phyloP scores from a whole-genome alignment of 768 basidiomycete genomes.

The Hemileccinum impolitum region DNA sequence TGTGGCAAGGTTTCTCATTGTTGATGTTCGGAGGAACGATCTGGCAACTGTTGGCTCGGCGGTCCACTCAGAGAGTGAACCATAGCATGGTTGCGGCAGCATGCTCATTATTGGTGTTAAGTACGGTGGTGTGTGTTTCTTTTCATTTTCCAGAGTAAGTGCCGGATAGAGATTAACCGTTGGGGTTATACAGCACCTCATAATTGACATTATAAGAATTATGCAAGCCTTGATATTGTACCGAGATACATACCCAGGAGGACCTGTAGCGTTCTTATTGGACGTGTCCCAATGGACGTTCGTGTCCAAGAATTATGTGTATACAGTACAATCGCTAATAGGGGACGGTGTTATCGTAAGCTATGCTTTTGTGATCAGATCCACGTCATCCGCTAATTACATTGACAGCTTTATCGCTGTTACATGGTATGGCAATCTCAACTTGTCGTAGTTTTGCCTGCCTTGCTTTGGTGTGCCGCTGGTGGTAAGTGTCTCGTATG shows the following conservation, averaged over 20 bases:
- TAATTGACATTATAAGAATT: slow-evolving; percentile 11
- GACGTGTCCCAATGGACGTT: slow-evolving; percentile 20
- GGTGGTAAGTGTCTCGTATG: slow-evolving; percentile 7
- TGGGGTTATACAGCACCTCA: slow-evolving; percentile 10
- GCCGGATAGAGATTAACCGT: not conserved
- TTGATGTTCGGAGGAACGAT: slow-evolving; percentile 30
- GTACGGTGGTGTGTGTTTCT: slow-evolving; percentile 17
- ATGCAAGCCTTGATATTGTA: slow-evolving; percentile 19
- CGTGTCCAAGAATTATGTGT: slow-evolving; percentile 17
- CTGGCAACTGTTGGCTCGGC: slow-evolving; percentile 13
- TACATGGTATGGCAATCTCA: slow-evolving; percentile 27
- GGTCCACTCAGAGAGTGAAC: not conserved
- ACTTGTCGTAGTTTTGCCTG: slow-evolving; percentile 19
- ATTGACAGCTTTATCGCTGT: slow-evolving; percentile 9
- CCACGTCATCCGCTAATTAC: not conserved
- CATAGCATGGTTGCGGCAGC: not conserved
- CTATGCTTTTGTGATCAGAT: not conserved
- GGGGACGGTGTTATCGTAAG: slow-evolving; percentile 25
- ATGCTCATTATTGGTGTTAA: slow-evolving; percentile 18
- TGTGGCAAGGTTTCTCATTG: slow-evolving; percentile 25
- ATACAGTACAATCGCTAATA: slow-evolving; percentile 15
- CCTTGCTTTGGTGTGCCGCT: slow-evolving; percentile 22
- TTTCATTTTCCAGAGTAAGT: too few relatives aligned
- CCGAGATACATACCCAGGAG: slow-evolving; percentile 10
- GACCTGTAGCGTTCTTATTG: slow-evolving; percentile 21